These are phyloP conservation scores for Colletotrichum lindemuthianum DNA, from an alignment of 2,329 filamentous ascomycete species.

Conservation along the genomic window DNA sequence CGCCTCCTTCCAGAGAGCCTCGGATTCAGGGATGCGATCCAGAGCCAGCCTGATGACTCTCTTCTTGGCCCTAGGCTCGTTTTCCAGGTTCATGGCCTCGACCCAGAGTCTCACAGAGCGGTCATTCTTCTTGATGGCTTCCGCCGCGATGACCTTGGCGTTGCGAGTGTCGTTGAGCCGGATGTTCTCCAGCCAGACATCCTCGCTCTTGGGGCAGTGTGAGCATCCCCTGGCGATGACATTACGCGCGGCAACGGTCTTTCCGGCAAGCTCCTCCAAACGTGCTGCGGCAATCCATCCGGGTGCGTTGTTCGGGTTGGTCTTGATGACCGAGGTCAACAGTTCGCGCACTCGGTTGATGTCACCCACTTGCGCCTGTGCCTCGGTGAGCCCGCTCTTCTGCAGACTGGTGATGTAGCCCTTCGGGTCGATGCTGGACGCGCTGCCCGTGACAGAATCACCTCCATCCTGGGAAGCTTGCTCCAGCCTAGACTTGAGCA, in stretches of 20 bases:
- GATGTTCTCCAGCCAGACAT: conserved; percentile 96
- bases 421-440: conserved; percentile 92
- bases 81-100: conserved; percentile 93
- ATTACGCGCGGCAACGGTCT: conserved; percentile 87
- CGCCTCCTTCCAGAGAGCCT: conserved; percentile 97
- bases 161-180: conserved; percentile 91
- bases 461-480: conserved; percentile 80
- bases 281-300: conserved; percentile 96
- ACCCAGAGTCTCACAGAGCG: conserved; percentile 92
- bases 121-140: conserved; percentile 92
- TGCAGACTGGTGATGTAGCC: conserved; percentile 94
- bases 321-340: conserved; percentile 96
- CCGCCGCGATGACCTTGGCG: conserved; percentile 93
- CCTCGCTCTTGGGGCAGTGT: conserved; percentile 92
- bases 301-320: conserved; percentile 92
- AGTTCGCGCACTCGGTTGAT: conserved; percentile 93
- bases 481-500: conserved; percentile 92
- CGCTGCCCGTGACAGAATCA: conserved; percentile 78
- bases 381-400: conserved; percentile 81
- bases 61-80: conserved; percentile 85
- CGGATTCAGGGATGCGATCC: conserved; percentile 92
- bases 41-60: conserved; percentile 91
- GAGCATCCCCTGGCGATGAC: conserved; percentile 90
- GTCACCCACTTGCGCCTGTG: conserved; percentile 88
- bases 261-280: conserved; percentile 91